These are phyloP conservation scores for Nemophila menziesii DNA, from an alignment of 257 asterid genomes.

Conservation along the genomic window DNA sequence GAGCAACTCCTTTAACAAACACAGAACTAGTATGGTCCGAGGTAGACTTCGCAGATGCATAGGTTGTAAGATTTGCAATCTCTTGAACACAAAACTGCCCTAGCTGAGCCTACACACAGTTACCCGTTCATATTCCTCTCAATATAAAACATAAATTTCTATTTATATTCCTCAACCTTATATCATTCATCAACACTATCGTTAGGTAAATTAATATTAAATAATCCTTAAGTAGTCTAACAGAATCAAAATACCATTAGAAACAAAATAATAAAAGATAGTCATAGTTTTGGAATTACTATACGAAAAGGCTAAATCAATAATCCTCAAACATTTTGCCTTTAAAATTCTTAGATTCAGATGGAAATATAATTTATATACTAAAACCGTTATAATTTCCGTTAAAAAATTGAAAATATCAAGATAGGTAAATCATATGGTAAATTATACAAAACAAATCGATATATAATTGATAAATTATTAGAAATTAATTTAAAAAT, in stretches of 20 bases:
- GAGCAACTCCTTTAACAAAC: constrained; percentile 56
- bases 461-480: constrained; percentile 4
- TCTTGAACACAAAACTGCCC: constrained; percentile 85
- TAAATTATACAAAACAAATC: neutral
- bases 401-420: neutral
- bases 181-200: constrained; percentile 15
- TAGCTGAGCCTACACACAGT: constrained; percentile 97
- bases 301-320: too few relatives aligned
- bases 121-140: constrained; percentile 53
- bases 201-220: too few relatives aligned
- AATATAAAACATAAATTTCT: constrained; percentile 24
- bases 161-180: constrained; percentile 24
- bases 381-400: neutral
- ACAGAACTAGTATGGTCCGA: constrained; percentile 43
- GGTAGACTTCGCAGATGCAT: constrained; percentile 49
- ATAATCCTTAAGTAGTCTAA: neutral
- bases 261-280: neutral
- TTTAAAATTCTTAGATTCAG: too few relatives aligned
- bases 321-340: too few relatives aligned
- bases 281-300: neutral
- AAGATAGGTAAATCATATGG: neutral
- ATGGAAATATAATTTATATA: neutral
- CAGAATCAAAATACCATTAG: neutral
- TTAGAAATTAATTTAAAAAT: neutral
- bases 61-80: constrained; percentile 68